These are phyloP conservation scores for Bacterosira constricta DNA, from an alignment of 108 stramenopile genomes.

Conservation along the genomic window DNA sequence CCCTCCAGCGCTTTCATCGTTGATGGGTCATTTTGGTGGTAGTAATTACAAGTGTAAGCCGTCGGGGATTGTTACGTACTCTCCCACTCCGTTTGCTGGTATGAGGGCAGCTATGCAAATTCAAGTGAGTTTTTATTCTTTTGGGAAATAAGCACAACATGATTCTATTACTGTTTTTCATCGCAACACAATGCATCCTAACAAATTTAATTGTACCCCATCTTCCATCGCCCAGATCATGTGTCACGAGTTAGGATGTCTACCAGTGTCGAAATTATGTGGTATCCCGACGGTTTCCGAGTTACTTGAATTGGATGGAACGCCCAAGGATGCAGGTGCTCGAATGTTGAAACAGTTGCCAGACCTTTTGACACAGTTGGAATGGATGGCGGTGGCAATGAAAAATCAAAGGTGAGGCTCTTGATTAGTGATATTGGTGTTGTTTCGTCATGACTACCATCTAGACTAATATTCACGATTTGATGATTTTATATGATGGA, in stretches of 20 bases:
- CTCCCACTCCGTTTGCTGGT: slow-evolving; percentile 58
- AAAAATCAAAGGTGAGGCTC: slow-evolving; percentile 48
- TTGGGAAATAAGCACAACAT: no score
- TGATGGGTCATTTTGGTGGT: slow-evolving; percentile 74
- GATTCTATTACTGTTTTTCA: no score
- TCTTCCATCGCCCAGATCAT: slow-evolving; percentile 24
- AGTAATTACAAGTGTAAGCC: slow-evolving; percentile 59
- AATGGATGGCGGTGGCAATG: slow-evolving; percentile 80
- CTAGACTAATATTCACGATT: no score
- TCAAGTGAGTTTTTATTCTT: background rate
- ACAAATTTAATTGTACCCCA: background rate
- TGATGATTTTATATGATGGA: no score
- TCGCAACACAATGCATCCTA: no score
- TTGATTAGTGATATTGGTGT: no score
- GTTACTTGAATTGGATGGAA: slow-evolving; percentile 54
- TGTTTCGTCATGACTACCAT: no score
- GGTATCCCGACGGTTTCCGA: slow-evolving; percentile 50
- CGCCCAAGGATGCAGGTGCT: slow-evolving; percentile 53
- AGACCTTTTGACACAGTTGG: slow-evolving; percentile 59
- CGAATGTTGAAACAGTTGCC: slow-evolving; percentile 66
- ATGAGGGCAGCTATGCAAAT: slow-evolving; percentile 66
- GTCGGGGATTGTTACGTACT: slow-evolving; percentile 65
- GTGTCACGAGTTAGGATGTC: slow-evolving; percentile 69
- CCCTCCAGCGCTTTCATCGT: slow-evolving; percentile 55
- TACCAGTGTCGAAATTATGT: slow-evolving; percentile 64